These are phyloP conservation scores for Globisporangium polare DNA, from an alignment of 352 stramenopile genomes.

Conservation along the genomic window DNA sequence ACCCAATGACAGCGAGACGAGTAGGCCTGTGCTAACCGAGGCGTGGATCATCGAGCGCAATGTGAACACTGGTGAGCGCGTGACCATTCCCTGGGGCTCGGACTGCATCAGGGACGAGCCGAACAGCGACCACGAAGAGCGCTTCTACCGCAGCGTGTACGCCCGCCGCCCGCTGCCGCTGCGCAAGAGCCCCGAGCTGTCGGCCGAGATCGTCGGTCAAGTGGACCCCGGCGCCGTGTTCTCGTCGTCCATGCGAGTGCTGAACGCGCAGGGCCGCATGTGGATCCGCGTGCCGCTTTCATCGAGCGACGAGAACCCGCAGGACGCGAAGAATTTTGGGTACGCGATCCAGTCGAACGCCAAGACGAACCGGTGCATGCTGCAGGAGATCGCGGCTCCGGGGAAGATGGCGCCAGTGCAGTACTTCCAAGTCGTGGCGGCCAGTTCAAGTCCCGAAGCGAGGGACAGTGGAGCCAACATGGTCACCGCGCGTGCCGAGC, in stretches of 20 bases:
- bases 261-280: constrained; percentile 55
- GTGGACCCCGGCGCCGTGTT: constrained; percentile 52
- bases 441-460: constrained; percentile 13
- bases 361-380: constrained; percentile 74
- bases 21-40: constrained; percentile 13
- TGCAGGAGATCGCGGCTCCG: constrained; percentile 59
- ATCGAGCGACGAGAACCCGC: constrained; percentile 23
- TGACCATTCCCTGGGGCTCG: constrained; percentile 55
- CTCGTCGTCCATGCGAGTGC: constrained; percentile 38
- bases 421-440: constrained; percentile 36
- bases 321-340: constrained; percentile 47
- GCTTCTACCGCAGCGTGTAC: constrained; percentile 75
- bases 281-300: constrained; percentile 59
- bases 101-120: constrained; percentile 26
- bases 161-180: constrained; percentile 48
- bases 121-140: constrained; percentile 36
- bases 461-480: constrained; percentile 5
- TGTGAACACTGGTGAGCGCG: constrained; percentile 59
- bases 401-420: constrained; percentile 56
- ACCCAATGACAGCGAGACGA: constrained; percentile 10
- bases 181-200: constrained; percentile 33
- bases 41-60: constrained; percentile 79
- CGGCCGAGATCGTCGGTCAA: constrained; percentile 54
- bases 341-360: constrained; percentile 76
- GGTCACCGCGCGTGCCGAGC: constrained; percentile 32